phyloP scores from a whole-genome alignment of 306 rosid genomes.

The Biancaea sappan region DNA sequence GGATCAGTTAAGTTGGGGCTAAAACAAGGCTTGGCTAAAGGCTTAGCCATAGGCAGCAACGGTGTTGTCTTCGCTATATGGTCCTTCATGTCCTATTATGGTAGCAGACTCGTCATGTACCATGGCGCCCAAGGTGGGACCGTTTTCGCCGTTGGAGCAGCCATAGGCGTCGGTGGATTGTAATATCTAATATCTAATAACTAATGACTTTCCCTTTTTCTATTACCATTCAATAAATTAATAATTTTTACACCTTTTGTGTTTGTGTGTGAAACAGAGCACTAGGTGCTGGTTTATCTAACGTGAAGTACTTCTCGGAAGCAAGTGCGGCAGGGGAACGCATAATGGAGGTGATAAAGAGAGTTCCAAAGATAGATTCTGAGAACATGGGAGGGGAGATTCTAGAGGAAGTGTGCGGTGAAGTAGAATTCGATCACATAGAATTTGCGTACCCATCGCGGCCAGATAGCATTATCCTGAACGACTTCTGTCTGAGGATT shows the following conservation, averaged over 20 bases:
- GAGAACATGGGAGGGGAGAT: slow-evolving; percentile 67
- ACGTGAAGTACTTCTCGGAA: slow-evolving; percentile 79
- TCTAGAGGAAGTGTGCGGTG: slow-evolving; percentile 51
- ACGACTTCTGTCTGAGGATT: slow-evolving; percentile 54
- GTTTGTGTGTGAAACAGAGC: slow-evolving; percentile 47
- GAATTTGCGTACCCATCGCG: slow-evolving; percentile 87
- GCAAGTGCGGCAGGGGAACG: slow-evolving; percentile 75
- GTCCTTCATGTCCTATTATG: slow-evolving; percentile 82
- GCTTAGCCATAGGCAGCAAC: slow-evolving; percentile 90
- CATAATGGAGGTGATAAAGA: slow-evolving; percentile 69
- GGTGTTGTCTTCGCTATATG: slow-evolving; percentile 84
- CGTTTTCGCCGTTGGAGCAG: slow-evolving; percentile 80
- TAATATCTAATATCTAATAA: no score
- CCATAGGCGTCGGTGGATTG: slow-evolving; percentile 86
- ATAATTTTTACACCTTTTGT: background rate
- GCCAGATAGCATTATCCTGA: slow-evolving; percentile 65
- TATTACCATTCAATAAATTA: background rate
- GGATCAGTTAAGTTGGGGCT: slow-evolving; percentile 69
- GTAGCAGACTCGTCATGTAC: slow-evolving; percentile 91
- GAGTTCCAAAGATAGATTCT: slow-evolving; percentile 86
- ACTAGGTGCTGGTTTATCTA: slow-evolving; percentile 78
- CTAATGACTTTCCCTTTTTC: background rate
- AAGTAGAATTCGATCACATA: slow-evolving; percentile 64
- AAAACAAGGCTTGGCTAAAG: slow-evolving; percentile 90
- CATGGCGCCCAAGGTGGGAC: slow-evolving; percentile 88